Percentiles rank a stretch among this genome's conserved stretches.
Evolutionary conservation across 1,284 basidiomycete species (phyloP).

Genomic region (Flammula alnicola): DNA sequence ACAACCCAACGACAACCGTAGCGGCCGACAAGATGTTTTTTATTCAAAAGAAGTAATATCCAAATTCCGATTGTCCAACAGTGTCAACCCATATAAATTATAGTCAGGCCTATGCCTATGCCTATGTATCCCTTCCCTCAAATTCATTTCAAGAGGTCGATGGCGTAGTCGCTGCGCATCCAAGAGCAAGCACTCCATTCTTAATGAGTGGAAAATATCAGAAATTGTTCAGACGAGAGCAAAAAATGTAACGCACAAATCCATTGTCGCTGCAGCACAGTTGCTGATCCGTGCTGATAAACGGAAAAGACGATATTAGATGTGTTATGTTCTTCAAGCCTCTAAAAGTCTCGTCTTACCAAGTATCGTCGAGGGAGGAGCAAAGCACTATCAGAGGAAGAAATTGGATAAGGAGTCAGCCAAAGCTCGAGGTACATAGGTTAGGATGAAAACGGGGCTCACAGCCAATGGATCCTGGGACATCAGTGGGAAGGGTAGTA

Average conservation of each 20-base stretch:
- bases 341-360: conserved; percentile 1
- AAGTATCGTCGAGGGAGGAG: background rate
- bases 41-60: no score
- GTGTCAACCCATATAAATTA: no score
- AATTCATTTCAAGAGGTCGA: no score
- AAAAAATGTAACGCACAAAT: conserved; percentile 2
- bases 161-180: conserved; percentile 2
- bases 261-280: conserved; percentile 5
- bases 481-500: conserved; percentile 3
- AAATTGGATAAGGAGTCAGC: no score
- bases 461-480: conserved; percentile 10
- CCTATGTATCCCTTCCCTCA: no score
- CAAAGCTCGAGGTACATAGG: background rate
- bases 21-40: no score
- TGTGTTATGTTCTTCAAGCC: background rate
- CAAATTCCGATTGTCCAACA: no score
- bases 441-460: background rate
- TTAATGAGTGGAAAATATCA: background rate
- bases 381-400: conserved; percentile 2
- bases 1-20: no score
- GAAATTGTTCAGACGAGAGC: background rate
- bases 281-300: background rate
- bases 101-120: no score
- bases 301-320: background rate
- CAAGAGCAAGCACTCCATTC: conserved; percentile 7